Percentiles rank a stretch among this genome's conserved stretches.
These are phyloP conservation scores for Botrytis galanthina DNA, from an alignment of 2,329 filamentous ascomycete genomes.

Conservation along the genomic window DNA sequence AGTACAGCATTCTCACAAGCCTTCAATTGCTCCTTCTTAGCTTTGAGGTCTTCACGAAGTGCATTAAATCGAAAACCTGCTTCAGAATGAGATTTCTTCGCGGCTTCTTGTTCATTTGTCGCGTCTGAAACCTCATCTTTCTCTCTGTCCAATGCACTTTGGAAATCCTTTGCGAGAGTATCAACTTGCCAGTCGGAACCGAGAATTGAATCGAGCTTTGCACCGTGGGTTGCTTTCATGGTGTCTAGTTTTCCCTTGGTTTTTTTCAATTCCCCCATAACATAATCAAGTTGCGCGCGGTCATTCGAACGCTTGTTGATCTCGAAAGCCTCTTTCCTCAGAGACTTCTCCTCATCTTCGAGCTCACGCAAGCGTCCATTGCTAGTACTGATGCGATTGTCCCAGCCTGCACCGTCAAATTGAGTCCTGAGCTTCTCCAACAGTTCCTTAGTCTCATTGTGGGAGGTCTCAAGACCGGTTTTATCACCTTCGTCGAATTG, in stretches of 20 bases:
- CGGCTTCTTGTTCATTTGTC: conserved; percentile 67
- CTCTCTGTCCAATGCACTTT: conserved; percentile 59
- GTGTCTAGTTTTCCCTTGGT: conserved; percentile 74
- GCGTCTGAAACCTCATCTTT: conserved; percentile 58
- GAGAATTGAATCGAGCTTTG: conserved; percentile 65
- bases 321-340: conserved; percentile 79
- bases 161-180: conserved; percentile 69
- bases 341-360: conserved; percentile 68
- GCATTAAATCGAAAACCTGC: conserved; percentile 70
- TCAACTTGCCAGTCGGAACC: conserved; percentile 65
- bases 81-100: conserved; percentile 71
- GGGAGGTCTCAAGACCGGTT: conserved; percentile 70
- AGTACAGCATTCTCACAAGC: conserved; percentile 58
- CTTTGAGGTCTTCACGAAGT: conserved; percentile 60
- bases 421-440: conserved; percentile 63
- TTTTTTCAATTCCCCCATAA: conserved; percentile 76
- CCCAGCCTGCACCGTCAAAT: conserved; percentile 63
- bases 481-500: conserved; percentile 82
- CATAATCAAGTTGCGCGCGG: conserved; percentile 76
- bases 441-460: conserved; percentile 64
- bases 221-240: conserved; percentile 69
- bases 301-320: conserved; percentile 79
- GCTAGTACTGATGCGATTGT: conserved; percentile 65
- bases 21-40: conserved; percentile 61
- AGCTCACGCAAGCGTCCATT: conserved; percentile 65